Base-by-base conservation (phyloP, 257 asterid genomes). In the Solanum chmielewskii region DNA sequence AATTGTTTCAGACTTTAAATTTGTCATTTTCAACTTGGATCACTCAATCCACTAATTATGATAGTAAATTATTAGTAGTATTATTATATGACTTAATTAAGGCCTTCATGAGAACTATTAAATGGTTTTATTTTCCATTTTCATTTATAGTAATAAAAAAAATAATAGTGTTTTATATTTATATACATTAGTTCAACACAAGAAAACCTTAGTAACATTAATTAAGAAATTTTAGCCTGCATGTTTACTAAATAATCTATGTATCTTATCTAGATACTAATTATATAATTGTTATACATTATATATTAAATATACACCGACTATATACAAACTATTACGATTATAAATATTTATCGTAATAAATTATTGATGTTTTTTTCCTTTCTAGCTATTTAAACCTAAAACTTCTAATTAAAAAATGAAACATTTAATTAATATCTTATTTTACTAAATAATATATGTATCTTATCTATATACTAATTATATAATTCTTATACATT, bases 331-430 rank as follows among this genome's bases (percentile, higher is more conserved):
- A n/a, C 31, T 62, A n/a, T n/a, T 62, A 62, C 29, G 35, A 33
- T 33, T 33, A 33, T 0, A 33, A 33, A 33, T 33, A 33, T 33
- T 33, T 33, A 33, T 33, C 35, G 5, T 33, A 33, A 33, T 33
- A 4, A 33, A 33, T 4, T 4, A 33, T 33, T 33, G 0, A 5
- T 33, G 35, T 33, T 47, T 0, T 16, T 52, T 52, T 52, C 11
- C 18, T 52, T 52, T 52, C 2, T 4, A 18, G 10, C 4, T 4
- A 2, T 0, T 52, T 4, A 52, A 52, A 52, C 0, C 2, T 18
- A 52, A 52, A 52, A 52, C 10, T 0, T 52, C 62, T 2, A 52
- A 0, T 6, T 0, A 6, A 18, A 52, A 5, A 52, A 52, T 0
- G 0, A 52, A 52, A 16, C 1, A 52, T 52, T 52, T 52, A 52